A percentile compares a stretch with the other conserved stretches of the same genome.
phyloP scores from a whole-genome alignment of 257 asterid species.

The Rhazya stricta region DNA sequence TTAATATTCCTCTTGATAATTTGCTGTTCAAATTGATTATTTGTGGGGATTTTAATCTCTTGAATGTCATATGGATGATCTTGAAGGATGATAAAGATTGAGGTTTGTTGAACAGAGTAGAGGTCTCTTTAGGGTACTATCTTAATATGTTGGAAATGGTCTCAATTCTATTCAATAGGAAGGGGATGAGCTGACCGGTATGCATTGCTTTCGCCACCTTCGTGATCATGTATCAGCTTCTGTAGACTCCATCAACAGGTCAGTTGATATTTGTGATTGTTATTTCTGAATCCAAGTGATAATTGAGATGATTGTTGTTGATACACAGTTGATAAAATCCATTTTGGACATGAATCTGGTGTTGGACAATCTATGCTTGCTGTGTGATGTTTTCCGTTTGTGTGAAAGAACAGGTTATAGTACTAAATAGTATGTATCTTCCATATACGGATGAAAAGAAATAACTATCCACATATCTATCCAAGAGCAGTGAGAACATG shows the following conservation, averaged over 20 bases:
- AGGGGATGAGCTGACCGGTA: constrained; percentile 88
- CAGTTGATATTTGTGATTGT: constrained; percentile 28
- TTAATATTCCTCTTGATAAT: neutral
- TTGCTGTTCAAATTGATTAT: neutral
- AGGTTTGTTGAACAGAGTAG: neutral
- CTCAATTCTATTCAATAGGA: constrained; percentile 38
- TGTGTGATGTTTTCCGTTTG: neutral
- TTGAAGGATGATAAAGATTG: neutral
- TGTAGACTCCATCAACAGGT: constrained; percentile 93
- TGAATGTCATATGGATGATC: neutral
- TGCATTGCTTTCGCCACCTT: constrained; percentile 95
- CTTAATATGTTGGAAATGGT: neutral
- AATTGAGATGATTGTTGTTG: neutral
- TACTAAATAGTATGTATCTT: neutral
- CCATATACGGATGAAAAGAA: neutral
- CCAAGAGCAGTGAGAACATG: neutral
- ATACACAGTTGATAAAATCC: neutral
- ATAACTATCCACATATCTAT: neutral
- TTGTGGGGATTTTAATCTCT: neutral
- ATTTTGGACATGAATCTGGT: neutral
- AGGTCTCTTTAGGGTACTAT: neutral
- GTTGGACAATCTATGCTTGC: neutral
- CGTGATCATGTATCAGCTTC: constrained; percentile 77
- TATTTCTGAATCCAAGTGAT: neutral
- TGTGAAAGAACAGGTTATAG: neutral